Percentiles rank a stretch among this genome's conserved stretches.
These are phyloP conservation scores for Kwoniella sp. DNA, from an alignment of 768 basidiomycete species.

Conservation along the genomic window DNA sequence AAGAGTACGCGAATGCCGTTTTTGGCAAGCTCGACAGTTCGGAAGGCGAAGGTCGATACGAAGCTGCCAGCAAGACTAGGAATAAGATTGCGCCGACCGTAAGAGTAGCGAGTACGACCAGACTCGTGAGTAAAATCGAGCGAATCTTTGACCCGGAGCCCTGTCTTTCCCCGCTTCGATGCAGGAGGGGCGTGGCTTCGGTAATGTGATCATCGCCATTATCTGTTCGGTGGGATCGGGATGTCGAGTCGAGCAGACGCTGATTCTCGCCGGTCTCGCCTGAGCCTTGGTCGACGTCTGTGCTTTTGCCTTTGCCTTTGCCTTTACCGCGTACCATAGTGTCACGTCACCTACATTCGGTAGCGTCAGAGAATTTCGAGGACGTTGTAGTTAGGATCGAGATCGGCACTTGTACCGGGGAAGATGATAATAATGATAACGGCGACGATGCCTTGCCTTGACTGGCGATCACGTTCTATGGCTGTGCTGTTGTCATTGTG, in stretches of 20 bases:
- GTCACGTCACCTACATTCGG: not conserved
- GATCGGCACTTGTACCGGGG: no score
- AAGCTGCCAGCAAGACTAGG: conserved; percentile 36
- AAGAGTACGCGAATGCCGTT: conserved; percentile 42
- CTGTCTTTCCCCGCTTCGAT: not conserved
- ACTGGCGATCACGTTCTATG: not conserved
- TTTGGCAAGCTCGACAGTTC: conserved; percentile 38
- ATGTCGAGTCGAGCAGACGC: conserved; percentile 15
- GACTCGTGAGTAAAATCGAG: conserved; percentile 25
- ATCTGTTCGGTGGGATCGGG: conserved; percentile 6
- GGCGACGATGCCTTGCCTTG: not conserved
- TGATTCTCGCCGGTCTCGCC: conserved; percentile 1
- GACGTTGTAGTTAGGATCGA: no score
- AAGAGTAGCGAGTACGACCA: conserved; percentile 37
- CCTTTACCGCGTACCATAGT: conserved; percentile 20
- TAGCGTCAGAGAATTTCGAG: no score
- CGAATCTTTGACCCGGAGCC: conserved; percentile 3
- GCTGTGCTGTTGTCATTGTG: not conserved
- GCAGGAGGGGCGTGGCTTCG: not conserved
- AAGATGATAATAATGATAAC: no score
- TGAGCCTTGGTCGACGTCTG: not conserved
- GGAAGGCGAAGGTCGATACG: conserved; percentile 41
- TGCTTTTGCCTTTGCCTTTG: conserved; percentile 19
- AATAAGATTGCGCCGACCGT: conserved; percentile 35
- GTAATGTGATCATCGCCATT: not conserved